phyloP scores from a whole-genome alignment of 352 stramenopile genomes.

The Hyaloperonospora arabidopsidis region DNA sequence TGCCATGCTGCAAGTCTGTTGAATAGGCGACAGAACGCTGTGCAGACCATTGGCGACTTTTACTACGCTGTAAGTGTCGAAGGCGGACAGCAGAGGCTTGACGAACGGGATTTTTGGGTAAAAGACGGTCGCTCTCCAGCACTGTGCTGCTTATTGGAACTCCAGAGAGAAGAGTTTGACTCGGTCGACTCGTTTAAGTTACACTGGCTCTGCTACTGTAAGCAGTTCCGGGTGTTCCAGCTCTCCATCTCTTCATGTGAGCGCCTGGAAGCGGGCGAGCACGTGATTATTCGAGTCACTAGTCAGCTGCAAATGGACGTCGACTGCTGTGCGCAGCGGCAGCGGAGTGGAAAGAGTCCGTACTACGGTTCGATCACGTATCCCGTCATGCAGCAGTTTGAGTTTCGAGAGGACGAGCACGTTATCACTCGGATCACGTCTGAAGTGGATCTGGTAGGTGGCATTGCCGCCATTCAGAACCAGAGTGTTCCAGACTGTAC shows the following conservation, averaged over 20 bases:
- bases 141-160: constrained; percentile 25
- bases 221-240: constrained; percentile 38
- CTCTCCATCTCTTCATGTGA: constrained; percentile 29
- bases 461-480: constrained; percentile 13
- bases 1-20: neutral
- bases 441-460: constrained; percentile 40
- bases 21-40: constrained; percentile 5
- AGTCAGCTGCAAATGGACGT: constrained; percentile 21
- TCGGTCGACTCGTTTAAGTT: constrained; percentile 31
- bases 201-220: constrained; percentile 41
- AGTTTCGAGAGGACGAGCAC: constrained; percentile 28
- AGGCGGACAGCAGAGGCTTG: constrained; percentile 3
- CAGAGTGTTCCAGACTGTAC: constrained; percentile 19
- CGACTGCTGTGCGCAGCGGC: constrained; percentile 7
- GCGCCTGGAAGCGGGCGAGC: constrained; percentile 22
- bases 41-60: constrained; percentile 26
- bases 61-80: constrained; percentile 25
- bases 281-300: constrained; percentile 32
- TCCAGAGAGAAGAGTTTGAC: constrained; percentile 36
- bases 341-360: constrained; percentile 6
- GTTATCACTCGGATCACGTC: constrained; percentile 35
- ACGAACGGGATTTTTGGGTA: constrained; percentile 2
- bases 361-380: constrained; percentile 21
- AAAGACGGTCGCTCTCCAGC: constrained; percentile 20
- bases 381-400: constrained; percentile 38